Base-by-base conservation (phyloP, 129 eudicot genomes). In the Chrysanthemum seticuspe region DNA sequence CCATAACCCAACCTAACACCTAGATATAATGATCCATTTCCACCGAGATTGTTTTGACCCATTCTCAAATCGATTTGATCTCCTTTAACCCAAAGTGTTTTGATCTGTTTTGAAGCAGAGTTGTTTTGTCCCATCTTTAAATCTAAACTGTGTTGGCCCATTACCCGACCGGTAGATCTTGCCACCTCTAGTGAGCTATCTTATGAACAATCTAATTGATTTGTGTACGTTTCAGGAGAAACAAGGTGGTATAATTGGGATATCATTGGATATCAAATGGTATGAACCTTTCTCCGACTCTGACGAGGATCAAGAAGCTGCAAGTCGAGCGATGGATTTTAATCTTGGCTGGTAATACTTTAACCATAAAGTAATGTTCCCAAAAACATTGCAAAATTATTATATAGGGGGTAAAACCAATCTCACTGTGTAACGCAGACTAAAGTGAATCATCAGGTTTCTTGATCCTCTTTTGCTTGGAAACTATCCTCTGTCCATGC, bases 401-500 rank as follows among this genome's bases (percentile, higher is more conserved):
- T 60, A 64, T 45, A 70, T 72, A 60, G 40, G 61, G 34, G 70
- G 72, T 47, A 48, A 61, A 72, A 52, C 65, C 57, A 71, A 74
- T 19, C 67, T 64, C 74, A 63, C 71, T 58, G 51, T 78, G 65
- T 75, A 76, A 82, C 78, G 75, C 65, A 62, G 65, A 74, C 29
- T 72, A 29, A 74, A 82, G 81, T 84, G 88, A 85, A 74, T 73
- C 94, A 40, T 53, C 96, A 95, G 99, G 99, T 95, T 95, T 79
- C 94, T 95, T 68, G 97, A 88, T 90, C 99, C 99, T 58, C 89
- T 95, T 65, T 79, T 95, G 64, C 87, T 83, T 23, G 99, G 99
- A 71, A 63, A 80, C 34, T 95, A 95, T 78, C 99, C 99, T 73
- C 77, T 81, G 68, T 90, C 99, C 40, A 95, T 95, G 99, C 89